These are phyloP conservation scores for Microsporum canis DNA, from an alignment of 2,329 filamentous ascomycete genomes.

Conservation along the genomic window DNA sequence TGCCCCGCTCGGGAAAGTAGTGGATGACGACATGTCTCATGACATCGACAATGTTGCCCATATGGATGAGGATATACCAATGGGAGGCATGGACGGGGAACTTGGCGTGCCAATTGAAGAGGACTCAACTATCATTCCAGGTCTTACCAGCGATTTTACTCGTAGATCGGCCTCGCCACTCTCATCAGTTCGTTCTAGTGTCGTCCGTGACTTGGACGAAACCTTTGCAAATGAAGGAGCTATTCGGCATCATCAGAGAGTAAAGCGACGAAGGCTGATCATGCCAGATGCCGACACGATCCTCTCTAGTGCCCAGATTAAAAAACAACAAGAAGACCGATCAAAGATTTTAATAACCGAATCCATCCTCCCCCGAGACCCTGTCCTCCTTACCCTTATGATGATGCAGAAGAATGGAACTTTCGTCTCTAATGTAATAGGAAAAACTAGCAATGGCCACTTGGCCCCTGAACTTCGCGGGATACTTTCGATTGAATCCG, in stretches of 20 bases:
- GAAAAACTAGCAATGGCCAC: constrained; percentile 61
- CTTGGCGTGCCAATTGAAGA: constrained; percentile 47
- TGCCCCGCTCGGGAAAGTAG: constrained; percentile 32
- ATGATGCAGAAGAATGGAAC: constrained; percentile 84
- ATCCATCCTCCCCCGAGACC: constrained; percentile 75
- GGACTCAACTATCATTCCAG: constrained; percentile 33
- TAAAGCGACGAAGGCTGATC: constrained; percentile 70
- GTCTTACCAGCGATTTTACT: constrained; percentile 24
- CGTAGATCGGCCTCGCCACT: constrained; percentile 44
- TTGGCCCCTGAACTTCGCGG: constrained; percentile 91
- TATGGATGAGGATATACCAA: constrained; percentile 44
- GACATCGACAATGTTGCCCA: constrained; percentile 50
- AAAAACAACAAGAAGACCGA: constrained; percentile 73
- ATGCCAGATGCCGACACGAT: constrained; percentile 71
- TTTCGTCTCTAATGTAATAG: constrained; percentile 79
- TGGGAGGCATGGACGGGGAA: constrained; percentile 41
- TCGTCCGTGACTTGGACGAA: constrained; percentile 52
- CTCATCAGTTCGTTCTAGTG: constrained; percentile 41
- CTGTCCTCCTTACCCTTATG: constrained; percentile 73
- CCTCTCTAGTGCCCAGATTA: constrained; percentile 65
- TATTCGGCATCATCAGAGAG: constrained; percentile 56
- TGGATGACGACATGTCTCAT: constrained; percentile 29
- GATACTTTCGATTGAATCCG: constrained; percentile 76
- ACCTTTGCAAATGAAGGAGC: constrained; percentile 43
- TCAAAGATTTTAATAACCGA: constrained; percentile 75